A percentile compares a stretch with the other conserved stretches of the same genome.
Evolutionary conservation across 805 yeast genomes (phyloP).

Genomic region (Wickerhamomyces mucosus): DNA sequence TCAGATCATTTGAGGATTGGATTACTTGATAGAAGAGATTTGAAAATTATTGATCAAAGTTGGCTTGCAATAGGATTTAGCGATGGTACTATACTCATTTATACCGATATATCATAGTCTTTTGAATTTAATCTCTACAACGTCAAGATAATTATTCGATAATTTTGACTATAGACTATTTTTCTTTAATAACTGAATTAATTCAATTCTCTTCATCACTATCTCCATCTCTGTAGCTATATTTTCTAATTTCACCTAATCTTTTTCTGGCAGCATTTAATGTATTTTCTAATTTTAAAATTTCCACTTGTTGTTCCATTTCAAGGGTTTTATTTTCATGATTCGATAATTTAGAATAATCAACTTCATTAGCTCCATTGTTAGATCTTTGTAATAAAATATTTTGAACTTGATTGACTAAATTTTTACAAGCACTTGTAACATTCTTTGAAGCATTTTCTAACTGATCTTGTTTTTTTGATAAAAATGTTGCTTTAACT

Average conservation of each 20-base stretch:
- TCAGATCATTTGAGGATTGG: neutral
- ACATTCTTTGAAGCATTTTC: constrained; percentile 65
- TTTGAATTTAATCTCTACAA: too few species aligned
- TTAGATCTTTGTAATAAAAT: constrained; percentile 32
- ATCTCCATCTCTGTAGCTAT: constrained; percentile 59
- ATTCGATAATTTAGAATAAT: constrained; percentile 57
- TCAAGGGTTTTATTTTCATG: constrained; percentile 80
- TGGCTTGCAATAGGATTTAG: constrained; percentile 42
- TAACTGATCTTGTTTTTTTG: constrained; percentile 65
- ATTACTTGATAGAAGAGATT: constrained; percentile 15
- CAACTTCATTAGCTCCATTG: constrained; percentile 35
- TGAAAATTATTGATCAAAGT: constrained; percentile 9
- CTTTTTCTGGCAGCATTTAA: constrained; percentile 65
- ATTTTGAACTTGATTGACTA: constrained; percentile 62
- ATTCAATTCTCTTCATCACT: constrained; percentile 40
- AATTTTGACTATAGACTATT: too few species aligned
- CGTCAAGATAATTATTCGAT: too few species aligned
- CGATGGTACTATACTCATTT: constrained; percentile 43
- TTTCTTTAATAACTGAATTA: too few species aligned
- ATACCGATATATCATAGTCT: constrained; percentile 10
- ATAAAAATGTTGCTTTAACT: constrained; percentile 69
- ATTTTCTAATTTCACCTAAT: constrained; percentile 76
- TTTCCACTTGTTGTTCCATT: constrained; percentile 91
- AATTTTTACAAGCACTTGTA: constrained; percentile 61
- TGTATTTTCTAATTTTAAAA: constrained; percentile 71